phyloP scores from a whole-genome alignment of 805 yeast genomes.

The Phaffomyces antillensis region DNA sequence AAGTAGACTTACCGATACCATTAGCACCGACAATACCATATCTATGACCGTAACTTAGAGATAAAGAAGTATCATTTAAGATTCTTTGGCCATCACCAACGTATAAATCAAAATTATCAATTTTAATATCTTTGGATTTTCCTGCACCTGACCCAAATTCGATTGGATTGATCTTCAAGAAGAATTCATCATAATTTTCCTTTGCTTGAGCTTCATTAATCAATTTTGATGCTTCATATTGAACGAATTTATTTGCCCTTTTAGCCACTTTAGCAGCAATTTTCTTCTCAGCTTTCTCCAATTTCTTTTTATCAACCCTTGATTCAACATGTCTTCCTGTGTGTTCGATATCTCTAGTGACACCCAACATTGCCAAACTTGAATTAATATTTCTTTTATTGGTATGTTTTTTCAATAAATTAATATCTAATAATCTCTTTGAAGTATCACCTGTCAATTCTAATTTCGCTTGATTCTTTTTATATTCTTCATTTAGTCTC shows the following conservation, averaged over 20 bases:
- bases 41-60: slow-evolving; percentile 86
- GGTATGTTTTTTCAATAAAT: slow-evolving; percentile 57
- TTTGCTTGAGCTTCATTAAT: slow-evolving; percentile 46
- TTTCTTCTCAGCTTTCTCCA: slow-evolving; percentile 95
- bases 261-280: slow-evolving; percentile 96
- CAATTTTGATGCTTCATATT: slow-evolving; percentile 91
- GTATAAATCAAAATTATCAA: slow-evolving; percentile 87
- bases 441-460: slow-evolving; percentile 83
- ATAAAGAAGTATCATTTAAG: slow-evolving; percentile 76
- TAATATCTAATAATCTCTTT: slow-evolving; percentile 74
- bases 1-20: slow-evolving; percentile 98
- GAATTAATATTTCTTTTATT: slow-evolving; percentile 67
- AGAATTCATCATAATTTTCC: slow-evolving; percentile 89
- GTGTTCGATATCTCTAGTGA: slow-evolving; percentile 80
- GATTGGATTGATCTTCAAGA: slow-evolving; percentile 89
- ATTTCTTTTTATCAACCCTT: slow-evolving; percentile 91
- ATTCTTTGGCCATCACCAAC: slow-evolving; percentile 96
- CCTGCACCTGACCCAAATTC: slow-evolving; percentile 89
- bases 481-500: slow-evolving; percentile 43
- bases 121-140: slow-evolving; percentile 91
- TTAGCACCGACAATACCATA: slow-evolving; percentile 98
- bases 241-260: slow-evolving; percentile 68
- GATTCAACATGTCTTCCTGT: slow-evolving; percentile 89
- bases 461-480: slow-evolving; percentile 63
- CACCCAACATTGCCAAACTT: slow-evolving; percentile 70